Percentiles rank a stretch among this genome's conserved stretches.
These are phyloP conservation scores for Pyrenophora seminiperda DNA, from an alignment of 2,329 filamentous ascomycete species.

Conservation along the genomic window DNA sequence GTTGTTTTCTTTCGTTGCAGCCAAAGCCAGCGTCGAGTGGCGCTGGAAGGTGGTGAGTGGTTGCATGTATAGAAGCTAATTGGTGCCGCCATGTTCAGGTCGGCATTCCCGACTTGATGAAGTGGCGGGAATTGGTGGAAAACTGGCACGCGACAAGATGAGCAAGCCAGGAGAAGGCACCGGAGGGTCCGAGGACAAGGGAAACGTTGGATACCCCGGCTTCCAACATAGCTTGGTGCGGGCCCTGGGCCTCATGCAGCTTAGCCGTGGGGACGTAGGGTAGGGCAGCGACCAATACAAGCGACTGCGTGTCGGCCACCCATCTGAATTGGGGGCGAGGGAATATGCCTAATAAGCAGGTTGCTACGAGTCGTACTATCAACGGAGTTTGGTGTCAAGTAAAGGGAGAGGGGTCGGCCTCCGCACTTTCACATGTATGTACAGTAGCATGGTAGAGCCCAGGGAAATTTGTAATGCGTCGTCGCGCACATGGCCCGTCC, in stretches of 20 bases:
- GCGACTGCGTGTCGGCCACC: constrained; percentile 16
- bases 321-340: constrained; percentile 18
- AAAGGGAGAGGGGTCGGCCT: constrained; percentile 14
- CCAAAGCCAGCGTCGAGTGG: constrained; percentile 8
- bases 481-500: no score
- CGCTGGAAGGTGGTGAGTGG: constrained; percentile 20
- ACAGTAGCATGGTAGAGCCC: no score
- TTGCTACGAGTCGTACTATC: constrained; percentile 12
- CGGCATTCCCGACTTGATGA: constrained; percentile 9
- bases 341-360: constrained; percentile 19
- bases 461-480: no score
- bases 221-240: not conserved
- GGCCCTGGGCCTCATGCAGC: constrained; percentile 2
- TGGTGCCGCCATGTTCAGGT: constrained; percentile 9
- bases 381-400: constrained; percentile 19
- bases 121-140: constrained; percentile 8
- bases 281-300: constrained; percentile 23
- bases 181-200: constrained; percentile 11
- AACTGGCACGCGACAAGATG: constrained; percentile 19
- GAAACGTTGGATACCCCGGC: constrained; percentile 13
- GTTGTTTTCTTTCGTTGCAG: constrained; percentile 2
- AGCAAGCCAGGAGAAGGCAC: constrained; percentile 10
- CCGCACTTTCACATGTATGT: constrained; percentile 29
- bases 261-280: constrained; percentile 15
- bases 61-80: constrained; percentile 11